Conservation (phyloP, 192 early-diverging fungal genomes). For the Lobosporangium transversale region DNA sequence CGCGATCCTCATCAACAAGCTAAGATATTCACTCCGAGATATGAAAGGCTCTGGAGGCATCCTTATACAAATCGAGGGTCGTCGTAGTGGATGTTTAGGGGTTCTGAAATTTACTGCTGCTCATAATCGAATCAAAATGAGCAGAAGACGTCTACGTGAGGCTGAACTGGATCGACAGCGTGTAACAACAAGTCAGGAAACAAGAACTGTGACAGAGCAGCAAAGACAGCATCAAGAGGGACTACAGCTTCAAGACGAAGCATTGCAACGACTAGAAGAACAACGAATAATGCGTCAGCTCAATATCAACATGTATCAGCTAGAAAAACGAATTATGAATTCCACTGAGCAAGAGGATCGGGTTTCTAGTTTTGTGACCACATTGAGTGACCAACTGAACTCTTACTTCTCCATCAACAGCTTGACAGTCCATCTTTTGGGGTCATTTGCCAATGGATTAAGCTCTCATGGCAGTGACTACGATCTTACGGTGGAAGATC, state of each 20-base stretch:
- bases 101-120: neutral
- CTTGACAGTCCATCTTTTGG: constrained; percentile 1
- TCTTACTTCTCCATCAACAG: neutral
- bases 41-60: constrained; percentile 4
- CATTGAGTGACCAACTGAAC: neutral
- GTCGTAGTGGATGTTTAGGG: too few species aligned
- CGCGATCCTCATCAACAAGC: constrained; percentile 1
- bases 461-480: neutral
- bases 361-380: neutral
- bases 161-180: neutral
- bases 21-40: neutral
- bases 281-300: too few species aligned
- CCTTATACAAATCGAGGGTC: too few species aligned
- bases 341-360: neutral
- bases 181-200: too few species aligned
- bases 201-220: too few species aligned
- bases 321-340: neutral
- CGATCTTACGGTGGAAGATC: constrained; percentile 3
- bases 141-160: neutral
- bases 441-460: constrained; percentile 4
- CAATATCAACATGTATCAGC: neutral
- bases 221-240: neutral
- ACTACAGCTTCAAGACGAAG: neutral
- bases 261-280: neutral
- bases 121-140: constrained; percentile 9